These are phyloP conservation scores for Endoconidiophora polonica DNA, from an alignment of 2,329 filamentous ascomycete species.

Conservation along the genomic window DNA sequence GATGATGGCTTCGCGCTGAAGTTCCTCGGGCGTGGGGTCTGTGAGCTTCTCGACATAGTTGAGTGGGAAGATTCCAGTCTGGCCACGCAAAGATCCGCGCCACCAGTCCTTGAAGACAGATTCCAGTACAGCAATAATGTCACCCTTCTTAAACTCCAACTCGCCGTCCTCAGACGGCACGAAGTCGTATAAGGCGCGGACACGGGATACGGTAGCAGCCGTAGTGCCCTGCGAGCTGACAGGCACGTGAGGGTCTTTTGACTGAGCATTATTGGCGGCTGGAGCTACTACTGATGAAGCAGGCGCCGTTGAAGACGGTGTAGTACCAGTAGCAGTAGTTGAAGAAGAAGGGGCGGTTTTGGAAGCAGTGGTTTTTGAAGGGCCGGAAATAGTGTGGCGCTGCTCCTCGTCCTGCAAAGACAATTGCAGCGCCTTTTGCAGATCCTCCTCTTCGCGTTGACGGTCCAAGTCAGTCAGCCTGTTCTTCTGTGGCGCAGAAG, in stretches of 20 bases:
- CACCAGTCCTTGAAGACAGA: conserved; percentile 99
- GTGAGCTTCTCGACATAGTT: conserved; percentile 98
- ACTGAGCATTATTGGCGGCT: neutral
- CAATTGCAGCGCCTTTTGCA: conserved; percentile 87
- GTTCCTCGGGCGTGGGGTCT: conserved; percentile 83
- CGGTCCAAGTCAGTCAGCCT: conserved; percentile 79
- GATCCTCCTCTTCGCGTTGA: conserved; percentile 89
- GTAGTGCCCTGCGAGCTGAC: conserved; percentile 62
- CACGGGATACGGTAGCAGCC: conserved; percentile 86
- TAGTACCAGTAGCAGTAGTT: conserved; percentile 15
- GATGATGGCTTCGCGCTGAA: conserved; percentile 92
- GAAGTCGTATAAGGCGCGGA: conserved; percentile 88
- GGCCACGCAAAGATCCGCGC: conserved; percentile 85
- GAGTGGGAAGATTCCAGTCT: conserved; percentile 93
- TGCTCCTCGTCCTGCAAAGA: conserved; percentile 75
- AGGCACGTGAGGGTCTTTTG: conserved; percentile 28
- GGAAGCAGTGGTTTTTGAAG: conserved; percentile 19
- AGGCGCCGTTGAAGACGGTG: conserved; percentile 21
- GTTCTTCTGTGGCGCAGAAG: conserved; percentile 84
- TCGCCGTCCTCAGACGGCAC: conserved; percentile 86
- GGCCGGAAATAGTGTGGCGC: conserved; percentile 32
- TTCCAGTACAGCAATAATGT: conserved; percentile 92
- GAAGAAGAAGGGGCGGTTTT: conserved; percentile 22
- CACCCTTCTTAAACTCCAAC: conserved; percentile 88
- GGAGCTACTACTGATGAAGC: neutral